phyloP scores from a whole-genome alignment of 768 basidiomycete genomes.

The Mycena sanguinolenta region DNA sequence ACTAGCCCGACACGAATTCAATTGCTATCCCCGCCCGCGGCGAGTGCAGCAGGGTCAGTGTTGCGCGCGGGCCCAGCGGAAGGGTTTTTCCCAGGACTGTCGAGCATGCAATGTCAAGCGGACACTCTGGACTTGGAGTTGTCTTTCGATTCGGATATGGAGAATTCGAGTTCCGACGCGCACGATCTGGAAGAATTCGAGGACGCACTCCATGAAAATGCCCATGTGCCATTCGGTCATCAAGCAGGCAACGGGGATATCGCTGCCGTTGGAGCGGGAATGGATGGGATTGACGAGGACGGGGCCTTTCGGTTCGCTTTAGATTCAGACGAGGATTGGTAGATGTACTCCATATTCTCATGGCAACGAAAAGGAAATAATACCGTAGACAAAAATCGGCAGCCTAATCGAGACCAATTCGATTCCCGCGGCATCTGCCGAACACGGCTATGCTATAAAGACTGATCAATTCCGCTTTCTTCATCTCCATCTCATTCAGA shows the following conservation, averaged over 20 bases:
- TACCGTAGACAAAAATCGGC: background rate
- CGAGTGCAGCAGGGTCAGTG: background rate
- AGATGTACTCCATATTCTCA: background rate
- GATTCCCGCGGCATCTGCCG: conserved; percentile 21
- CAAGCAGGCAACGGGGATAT: conserved; percentile 24
- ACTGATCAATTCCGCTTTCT: background rate
- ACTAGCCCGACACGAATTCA: conserved; percentile 14
- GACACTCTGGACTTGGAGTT: conserved; percentile 32
- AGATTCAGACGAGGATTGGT: conserved; percentile 30
- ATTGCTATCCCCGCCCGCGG: conserved; percentile 21
- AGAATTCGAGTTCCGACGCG: conserved; percentile 13
- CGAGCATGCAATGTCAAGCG: conserved; percentile 27
- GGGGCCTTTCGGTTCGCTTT: conserved; percentile 16
- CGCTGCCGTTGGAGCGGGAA: conserved; percentile 23
- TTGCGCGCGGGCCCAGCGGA: conserved; percentile 22
- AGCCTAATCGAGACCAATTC: conserved; percentile 1
- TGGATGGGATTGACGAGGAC: conserved; percentile 22
- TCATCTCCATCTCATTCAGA: conserved; percentile 35
- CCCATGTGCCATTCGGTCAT: conserved; percentile 27
- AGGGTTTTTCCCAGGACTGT: conserved; percentile 32
- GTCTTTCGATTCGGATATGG: conserved; percentile 34
- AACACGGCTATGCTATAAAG: conserved; percentile 25
- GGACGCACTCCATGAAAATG: conserved; percentile 10
- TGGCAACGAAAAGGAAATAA: conserved; percentile 15
- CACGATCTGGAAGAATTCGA: conserved; percentile 31